phyloP scores from a whole-genome alignment of 2,329 filamentous ascomycete species.

The Teratosphaeria gauchensis region DNA sequence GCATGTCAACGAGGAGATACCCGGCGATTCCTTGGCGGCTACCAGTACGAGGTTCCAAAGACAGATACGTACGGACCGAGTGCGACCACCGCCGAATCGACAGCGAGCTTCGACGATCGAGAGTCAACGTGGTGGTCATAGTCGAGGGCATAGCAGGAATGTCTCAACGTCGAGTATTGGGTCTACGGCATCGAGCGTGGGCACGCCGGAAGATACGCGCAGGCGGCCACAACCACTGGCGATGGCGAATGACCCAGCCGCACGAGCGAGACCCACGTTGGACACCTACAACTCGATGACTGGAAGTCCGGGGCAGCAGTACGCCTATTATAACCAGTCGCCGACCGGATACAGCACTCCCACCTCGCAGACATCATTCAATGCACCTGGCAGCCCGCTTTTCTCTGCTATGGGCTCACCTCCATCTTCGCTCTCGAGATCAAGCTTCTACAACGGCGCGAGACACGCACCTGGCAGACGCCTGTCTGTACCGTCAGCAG shows the following conservation, averaged over 20 bases:
- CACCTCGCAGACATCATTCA: constrained; percentile 73
- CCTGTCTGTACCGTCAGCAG: constrained; percentile 69
- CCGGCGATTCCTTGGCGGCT: constrained; percentile 82
- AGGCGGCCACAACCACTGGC: constrained; percentile 72
- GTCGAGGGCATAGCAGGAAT: constrained; percentile 72
- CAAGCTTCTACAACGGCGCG: constrained; percentile 63
- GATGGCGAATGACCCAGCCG: constrained; percentile 58
- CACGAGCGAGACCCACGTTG: constrained; percentile 53
- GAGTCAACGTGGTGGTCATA: constrained; percentile 55
- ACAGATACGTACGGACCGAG: constrained; percentile 79
- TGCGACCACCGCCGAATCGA: constrained; percentile 61
- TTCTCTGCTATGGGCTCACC: constrained; percentile 68
- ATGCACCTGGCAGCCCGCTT: constrained; percentile 64
- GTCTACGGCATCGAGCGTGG: constrained; percentile 62
- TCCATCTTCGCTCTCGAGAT: constrained; percentile 56
- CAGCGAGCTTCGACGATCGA: constrained; percentile 69
- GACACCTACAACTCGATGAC: constrained; percentile 53
- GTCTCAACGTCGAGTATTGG: constrained; percentile 80
- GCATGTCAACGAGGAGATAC: constrained; percentile 95
- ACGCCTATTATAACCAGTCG: constrained; percentile 57
- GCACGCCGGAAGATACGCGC: constrained; percentile 55
- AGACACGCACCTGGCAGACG: constrained; percentile 50
- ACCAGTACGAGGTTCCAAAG: constrained; percentile 86
- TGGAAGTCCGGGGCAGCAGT: constrained; percentile 52
- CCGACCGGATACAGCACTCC: constrained; percentile 72